Evolutionary conservation across 2,329 filamentous ascomycete genomes (phyloP).

Genomic region (Davidsoniella australis): DNA sequence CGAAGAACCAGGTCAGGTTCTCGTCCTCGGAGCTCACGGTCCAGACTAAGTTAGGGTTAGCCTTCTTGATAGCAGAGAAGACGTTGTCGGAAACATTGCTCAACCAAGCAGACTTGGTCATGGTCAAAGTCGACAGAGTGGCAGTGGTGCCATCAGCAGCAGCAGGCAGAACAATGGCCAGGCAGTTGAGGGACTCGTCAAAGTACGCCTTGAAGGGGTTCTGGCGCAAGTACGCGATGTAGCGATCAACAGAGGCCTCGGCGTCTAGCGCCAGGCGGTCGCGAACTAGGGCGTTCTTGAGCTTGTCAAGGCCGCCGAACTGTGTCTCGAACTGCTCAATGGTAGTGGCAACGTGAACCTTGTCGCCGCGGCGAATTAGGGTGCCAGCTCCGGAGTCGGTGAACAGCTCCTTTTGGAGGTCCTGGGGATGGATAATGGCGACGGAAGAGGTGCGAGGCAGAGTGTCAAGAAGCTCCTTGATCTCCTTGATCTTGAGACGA

Average conservation of each 20-base stretch:
- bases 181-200: slow-evolving; percentile 81
- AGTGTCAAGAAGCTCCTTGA: slow-evolving; percentile 79
- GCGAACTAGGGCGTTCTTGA: slow-evolving; percentile 69
- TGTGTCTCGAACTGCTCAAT: slow-evolving; percentile 57
- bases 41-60: slow-evolving; percentile 82
- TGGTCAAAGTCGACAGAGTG: slow-evolving; percentile 76
- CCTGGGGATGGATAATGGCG: slow-evolving; percentile 91
- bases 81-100: slow-evolving; percentile 92
- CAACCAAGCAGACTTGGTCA: slow-evolving; percentile 87
- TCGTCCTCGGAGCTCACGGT: slow-evolving; percentile 93
- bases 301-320: slow-evolving; percentile 33
- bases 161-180: slow-evolving; percentile 74
- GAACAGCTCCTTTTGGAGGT: slow-evolving; percentile 91
- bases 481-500: slow-evolving; percentile 91
- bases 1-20: slow-evolving; percentile 96
- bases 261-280: slow-evolving; percentile 72
- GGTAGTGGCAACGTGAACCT: slow-evolving; percentile 57
- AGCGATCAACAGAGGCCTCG: slow-evolving; percentile 69
- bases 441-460: slow-evolving; percentile 86
- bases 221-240: slow-evolving; percentile 59
- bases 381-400: slow-evolving; percentile 92
- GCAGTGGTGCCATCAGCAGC: slow-evolving; percentile 49
- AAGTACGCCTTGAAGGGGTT: slow-evolving; percentile 85
- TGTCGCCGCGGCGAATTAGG: slow-evolving; percentile 79
- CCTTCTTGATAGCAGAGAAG: slow-evolving; percentile 83